A percentile compares a stretch with the other conserved stretches of the same genome.
Conservation (phyloP, 2,329 filamentous ascomycete species). For the Ophiocordyceps sinensis region DNA sequence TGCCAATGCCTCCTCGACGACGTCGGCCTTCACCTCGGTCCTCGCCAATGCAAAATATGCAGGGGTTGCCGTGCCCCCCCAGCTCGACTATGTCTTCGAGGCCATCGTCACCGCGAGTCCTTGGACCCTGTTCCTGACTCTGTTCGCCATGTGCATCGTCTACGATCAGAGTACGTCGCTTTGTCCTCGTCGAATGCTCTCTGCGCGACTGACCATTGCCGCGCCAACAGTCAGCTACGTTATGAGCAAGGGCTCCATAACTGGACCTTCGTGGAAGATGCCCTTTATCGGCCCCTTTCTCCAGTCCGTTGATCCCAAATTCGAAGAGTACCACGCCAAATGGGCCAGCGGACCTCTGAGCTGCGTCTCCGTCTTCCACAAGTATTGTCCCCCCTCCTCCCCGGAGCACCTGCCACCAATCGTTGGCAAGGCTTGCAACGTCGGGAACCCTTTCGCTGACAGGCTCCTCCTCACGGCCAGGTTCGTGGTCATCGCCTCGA, state of each 20-base stretch:
- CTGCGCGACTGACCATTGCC: not conserved
- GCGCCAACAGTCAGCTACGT: constrained; percentile 52
- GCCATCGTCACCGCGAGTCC: constrained; percentile 40
- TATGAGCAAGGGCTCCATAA: constrained; percentile 60
- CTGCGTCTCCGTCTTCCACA: constrained; percentile 98
- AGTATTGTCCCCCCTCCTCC: constrained; percentile 40
- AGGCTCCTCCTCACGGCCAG: constrained; percentile 25
- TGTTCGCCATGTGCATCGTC: constrained; percentile 56
- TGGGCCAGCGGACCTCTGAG: constrained; percentile 85
- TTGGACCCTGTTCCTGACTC: constrained; percentile 51
- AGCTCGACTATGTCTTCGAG: constrained; percentile 40
- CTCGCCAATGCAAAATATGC: constrained; percentile 44
- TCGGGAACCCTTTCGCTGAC: too few relatives aligned
- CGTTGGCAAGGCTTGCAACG: not conserved
- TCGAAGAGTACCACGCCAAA: constrained; percentile 80
- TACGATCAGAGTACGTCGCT: constrained; percentile 76
- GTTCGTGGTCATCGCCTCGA: constrained; percentile 94
- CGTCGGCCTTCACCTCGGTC: constrained; percentile 56
- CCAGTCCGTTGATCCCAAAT: constrained; percentile 81
- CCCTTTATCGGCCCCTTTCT: constrained; percentile 94
- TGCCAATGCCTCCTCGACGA: constrained; percentile 44
- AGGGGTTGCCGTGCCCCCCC: constrained; percentile 34
- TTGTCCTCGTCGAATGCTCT: not conserved
- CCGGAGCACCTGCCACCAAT: constrained; percentile 2
- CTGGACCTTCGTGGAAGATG: constrained; percentile 59